These are phyloP conservation scores for Pistacia atlantica DNA, from an alignment of 345 rosid species.

Conservation along the genomic window DNA sequence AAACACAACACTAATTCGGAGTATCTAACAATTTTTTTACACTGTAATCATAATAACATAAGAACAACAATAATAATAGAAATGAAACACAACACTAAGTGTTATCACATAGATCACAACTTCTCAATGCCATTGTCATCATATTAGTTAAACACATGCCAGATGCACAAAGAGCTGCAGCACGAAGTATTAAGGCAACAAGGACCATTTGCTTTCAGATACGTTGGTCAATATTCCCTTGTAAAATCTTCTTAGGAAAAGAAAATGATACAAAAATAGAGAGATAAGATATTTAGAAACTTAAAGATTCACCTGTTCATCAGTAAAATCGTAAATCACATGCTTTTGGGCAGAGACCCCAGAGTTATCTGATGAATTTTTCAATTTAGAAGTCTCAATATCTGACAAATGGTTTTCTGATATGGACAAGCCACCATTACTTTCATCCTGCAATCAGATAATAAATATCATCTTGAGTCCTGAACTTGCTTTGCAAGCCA, in stretches of 20 bases:
- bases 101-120: too few species aligned
- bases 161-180: too few species aligned
- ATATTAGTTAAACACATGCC: too few species aligned
- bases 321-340: slow-evolving; percentile 60
- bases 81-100: not conserved
- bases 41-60: not conserved
- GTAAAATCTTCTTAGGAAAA: not conserved
- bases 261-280: not conserved
- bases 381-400: slow-evolving; percentile 28
- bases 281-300: not conserved
- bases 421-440: slow-evolving; percentile 46
- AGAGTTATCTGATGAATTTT: slow-evolving; percentile 29
- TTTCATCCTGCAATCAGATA: slow-evolving; percentile 59
- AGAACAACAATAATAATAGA: not conserved
- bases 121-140: too few species aligned
- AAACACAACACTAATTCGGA: not conserved
- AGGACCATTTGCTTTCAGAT: too few species aligned
- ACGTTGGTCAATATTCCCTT: too few species aligned
- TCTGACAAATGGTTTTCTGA: slow-evolving; percentile 43
- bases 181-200: too few species aligned
- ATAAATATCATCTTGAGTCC: slow-evolving; percentile 55
- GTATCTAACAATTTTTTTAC: slow-evolving; percentile 20
- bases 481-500: slow-evolving; percentile 38
- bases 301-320: slow-evolving; percentile 59
- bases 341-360: slow-evolving; percentile 42